phyloP scores from a whole-genome alignment of 1,139 yeast species.

The Pichiaceae sp. region DNA sequence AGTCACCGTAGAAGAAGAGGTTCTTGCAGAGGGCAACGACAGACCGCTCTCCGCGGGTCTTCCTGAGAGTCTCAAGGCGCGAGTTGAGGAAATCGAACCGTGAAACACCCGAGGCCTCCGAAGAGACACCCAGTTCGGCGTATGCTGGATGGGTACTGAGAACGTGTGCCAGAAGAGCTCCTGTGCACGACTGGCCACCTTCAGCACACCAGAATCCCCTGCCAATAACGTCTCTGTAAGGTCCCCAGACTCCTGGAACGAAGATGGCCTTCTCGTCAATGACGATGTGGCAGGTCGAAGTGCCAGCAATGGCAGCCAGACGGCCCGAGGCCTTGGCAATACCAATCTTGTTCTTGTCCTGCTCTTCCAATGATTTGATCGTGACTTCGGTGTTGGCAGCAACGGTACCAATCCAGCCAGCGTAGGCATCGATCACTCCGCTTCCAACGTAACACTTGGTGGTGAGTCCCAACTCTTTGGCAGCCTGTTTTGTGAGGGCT shows the following conservation, averaged over 20 bases:
- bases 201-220: conserved; percentile 94
- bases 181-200: conserved; percentile 97
- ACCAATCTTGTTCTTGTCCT: conserved; percentile 32
- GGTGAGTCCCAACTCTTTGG: conserved; percentile 78
- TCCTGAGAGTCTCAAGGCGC: conserved; percentile 59
- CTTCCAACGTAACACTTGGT: conserved; percentile 80
- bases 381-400: conserved; percentile 66
- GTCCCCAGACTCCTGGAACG: conserved; percentile 98
- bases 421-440: conserved; percentile 95
- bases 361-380: conserved; percentile 34
- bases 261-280: conserved; percentile 79
- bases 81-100: conserved; percentile 79
- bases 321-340: conserved; percentile 68
- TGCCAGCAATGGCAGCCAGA: conserved; percentile 96
- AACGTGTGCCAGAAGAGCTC: conserved; percentile 89
- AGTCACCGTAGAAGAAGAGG: conserved; percentile 88
- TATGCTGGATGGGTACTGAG: conserved; percentile 85
- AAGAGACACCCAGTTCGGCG: conserved; percentile 42
- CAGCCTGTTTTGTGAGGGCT: conserved; percentile 53
- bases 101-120: conserved; percentile 57
- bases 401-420: conserved; percentile 98
- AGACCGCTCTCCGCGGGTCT: conserved; percentile 50
- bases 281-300: conserved; percentile 93
- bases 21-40: conserved; percentile 78
- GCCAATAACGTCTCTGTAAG: conserved; percentile 86